These are phyloP conservation scores for Carex littledalei DNA, from an alignment of 176 grass and related monocot genomes.

Conservation along the genomic window DNA sequence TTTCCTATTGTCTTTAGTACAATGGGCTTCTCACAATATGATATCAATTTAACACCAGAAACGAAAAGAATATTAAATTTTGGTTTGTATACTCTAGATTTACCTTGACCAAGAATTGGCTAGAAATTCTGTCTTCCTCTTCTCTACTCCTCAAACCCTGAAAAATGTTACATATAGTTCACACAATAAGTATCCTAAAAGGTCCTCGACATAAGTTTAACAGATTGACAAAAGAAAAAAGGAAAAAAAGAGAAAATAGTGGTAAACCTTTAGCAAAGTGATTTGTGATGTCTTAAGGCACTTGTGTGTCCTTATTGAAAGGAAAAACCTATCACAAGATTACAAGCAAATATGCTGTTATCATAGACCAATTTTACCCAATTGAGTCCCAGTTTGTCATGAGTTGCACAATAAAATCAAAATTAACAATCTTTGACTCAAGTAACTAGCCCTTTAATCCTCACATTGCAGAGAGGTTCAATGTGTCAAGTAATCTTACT, in stretches of 20 bases:
- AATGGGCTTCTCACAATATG: neutral
- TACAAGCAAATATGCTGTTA: slow-evolving; percentile 1
- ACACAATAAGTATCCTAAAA: neutral
- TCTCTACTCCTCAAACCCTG: slow-evolving; percentile 79
- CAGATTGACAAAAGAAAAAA: slow-evolving; percentile 3
- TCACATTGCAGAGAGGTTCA: neutral
- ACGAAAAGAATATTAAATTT: neutral
- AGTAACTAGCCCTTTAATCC: neutral
- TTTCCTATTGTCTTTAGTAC: neutral
- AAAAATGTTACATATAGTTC: slow-evolving; percentile 15
- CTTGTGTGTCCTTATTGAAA: slow-evolving; percentile 64
- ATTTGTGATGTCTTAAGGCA: slow-evolving; percentile 75
- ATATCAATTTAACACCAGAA: neutral
- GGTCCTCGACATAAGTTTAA: neutral
- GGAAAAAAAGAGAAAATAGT: slow-evolving; percentile 7
- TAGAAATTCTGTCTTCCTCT: slow-evolving; percentile 90
- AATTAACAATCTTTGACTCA: neutral
- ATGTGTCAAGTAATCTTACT: neutral
- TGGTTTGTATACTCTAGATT: slow-evolving; percentile 4
- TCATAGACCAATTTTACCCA: neutral
- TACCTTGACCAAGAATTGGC: slow-evolving; percentile 83
- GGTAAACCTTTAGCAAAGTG: slow-evolving; percentile 65
- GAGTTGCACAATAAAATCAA: slow-evolving; percentile 4
- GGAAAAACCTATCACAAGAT: slow-evolving; percentile 65
- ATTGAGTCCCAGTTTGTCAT: neutral